A percentile compares a stretch with the other conserved stretches of the same genome.
Evolutionary conservation across 2,329 filamentous ascomycete genomes (phyloP).

Genomic region (Cytospora chrysosperma): DNA sequence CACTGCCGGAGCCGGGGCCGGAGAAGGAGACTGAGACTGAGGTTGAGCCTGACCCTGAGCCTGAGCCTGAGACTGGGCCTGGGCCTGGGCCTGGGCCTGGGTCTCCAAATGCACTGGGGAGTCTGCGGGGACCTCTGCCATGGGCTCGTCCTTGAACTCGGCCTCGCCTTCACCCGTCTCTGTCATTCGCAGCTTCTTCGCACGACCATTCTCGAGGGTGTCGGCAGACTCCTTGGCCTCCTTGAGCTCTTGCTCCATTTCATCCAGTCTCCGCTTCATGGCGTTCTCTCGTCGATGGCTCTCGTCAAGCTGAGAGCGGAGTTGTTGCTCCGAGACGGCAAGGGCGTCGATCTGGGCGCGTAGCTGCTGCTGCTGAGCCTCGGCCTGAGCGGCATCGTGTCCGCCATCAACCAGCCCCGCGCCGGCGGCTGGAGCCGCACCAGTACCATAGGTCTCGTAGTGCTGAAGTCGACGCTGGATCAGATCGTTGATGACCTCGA

Average conservation of each 20-base stretch:
- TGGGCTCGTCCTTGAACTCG: constrained; percentile 1
- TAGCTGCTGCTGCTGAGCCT: constrained; percentile 44
- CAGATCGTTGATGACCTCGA: constrained; percentile 90
- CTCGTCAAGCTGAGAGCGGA: constrained; percentile 69
- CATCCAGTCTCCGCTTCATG: constrained; percentile 78
- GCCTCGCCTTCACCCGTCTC: constrained; percentile 20
- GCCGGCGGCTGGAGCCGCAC: constrained; percentile 40
- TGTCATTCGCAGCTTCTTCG: constrained; percentile 35
- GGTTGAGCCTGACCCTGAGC: no score
- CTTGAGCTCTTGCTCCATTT: constrained; percentile 64
- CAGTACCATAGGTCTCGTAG: constrained; percentile 64
- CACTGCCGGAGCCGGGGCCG: constrained; percentile 1
- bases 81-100: no score
- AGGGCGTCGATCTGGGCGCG: constrained; percentile 54
- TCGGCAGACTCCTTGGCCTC: constrained; percentile 33
- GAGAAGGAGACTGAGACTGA: no score
- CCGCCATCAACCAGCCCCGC: constrained; percentile 33
- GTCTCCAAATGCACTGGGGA: background rate
- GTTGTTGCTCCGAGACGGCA: constrained; percentile 40
- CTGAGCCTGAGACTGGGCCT: no score
- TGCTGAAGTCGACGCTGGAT: constrained; percentile 72
- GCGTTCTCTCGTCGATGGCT: constrained; percentile 76
- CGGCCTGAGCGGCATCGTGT: constrained; percentile 64
- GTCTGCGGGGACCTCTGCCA: constrained; percentile 7
- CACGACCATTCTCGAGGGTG: constrained; percentile 30